Base-by-base conservation (phyloP, 1,284 basidiomycete species). In the Sporisorium exsertum region DNA sequence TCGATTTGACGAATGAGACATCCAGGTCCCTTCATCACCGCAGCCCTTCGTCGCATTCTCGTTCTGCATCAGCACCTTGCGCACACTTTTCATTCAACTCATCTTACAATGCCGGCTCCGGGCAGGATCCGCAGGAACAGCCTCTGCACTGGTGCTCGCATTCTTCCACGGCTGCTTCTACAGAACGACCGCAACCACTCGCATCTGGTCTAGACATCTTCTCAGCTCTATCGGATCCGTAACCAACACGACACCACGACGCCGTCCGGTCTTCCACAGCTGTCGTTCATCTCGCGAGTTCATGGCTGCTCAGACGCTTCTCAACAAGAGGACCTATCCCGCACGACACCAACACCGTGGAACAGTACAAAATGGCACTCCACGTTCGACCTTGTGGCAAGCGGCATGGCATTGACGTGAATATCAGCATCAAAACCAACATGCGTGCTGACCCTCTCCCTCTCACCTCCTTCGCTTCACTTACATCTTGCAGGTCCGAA, bases 401-500 rank as follows among this genome's bases (percentile, higher is more conserved):
- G 9, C 24, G 53, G 61, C 61, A 18, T 43, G 61, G 53, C 62
- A 32, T 18, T n/a, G 0, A 13, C n/a, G 29, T 47, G 27, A 27
- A 55, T 5, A 13, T 15, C 12, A 16, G 2, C 13, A 26, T 8
- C 35, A 12, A 40, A 58, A n/a, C 40, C 37, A 45, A 53, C 61
- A 60, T 5, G 2, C 8, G 24, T 58, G 59, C 70, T 72, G 64
- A 72, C 64, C 49, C 20, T 29, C 24, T 29, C 27, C 18, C 4
- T 18, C 32, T 16, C 24, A 7, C 13, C 43, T 22, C 9, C 32
- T n/a, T 51, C n/a, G 15, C 32, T 20, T 51, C n/a, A n/a, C 3
- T 8, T 10, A 22, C n/a, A 16, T 26, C 37, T 43, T 15, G 40
- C 61, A 82, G 80, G 71, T 80, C 51, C 81, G 81, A 45, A 68